Percentiles rank a stretch among this genome's conserved stretches.
Conservation (phyloP, 1,284 basidiomycete species). For the Microbotryum silenes-acaulis region DNA sequence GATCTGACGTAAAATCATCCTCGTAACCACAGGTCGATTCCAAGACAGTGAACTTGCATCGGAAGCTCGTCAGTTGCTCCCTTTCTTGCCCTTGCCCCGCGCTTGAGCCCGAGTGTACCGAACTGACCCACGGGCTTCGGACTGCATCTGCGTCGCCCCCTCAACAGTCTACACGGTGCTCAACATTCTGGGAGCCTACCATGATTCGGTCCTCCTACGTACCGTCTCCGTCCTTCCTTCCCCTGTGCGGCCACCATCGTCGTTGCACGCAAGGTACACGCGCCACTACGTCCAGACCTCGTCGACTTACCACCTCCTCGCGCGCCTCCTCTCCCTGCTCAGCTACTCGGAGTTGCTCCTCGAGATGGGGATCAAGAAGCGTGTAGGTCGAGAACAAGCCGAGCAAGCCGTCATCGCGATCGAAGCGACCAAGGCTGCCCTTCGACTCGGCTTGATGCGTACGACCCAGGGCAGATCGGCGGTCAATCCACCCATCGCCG, state of each 20-base stretch:
- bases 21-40: constrained; percentile 27
- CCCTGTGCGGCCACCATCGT: constrained; percentile 34
- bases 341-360: constrained; percentile 40
- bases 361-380: constrained; percentile 42
- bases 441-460: constrained; percentile 40
- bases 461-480: constrained; percentile 38
- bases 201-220: constrained; percentile 42
- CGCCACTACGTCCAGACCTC: constrained; percentile 38
- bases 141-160: neutral
- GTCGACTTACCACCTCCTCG: constrained; percentile 37
- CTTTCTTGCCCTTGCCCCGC: neutral
- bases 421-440: constrained; percentile 41
- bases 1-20: too few relatives aligned
- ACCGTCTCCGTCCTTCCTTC: constrained; percentile 34
- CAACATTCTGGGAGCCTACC: constrained; percentile 44
- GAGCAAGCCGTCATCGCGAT: constrained; percentile 43
- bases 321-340: constrained; percentile 38
- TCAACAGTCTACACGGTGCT: constrained; percentile 40
- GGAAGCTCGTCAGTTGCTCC: constrained; percentile 26
- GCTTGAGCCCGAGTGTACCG: too few relatives aligned
- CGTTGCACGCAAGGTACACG: constrained; percentile 43
- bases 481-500: constrained; percentile 39
- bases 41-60: constrained; percentile 36
- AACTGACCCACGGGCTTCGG: too few relatives aligned
- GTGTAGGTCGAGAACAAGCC: constrained; percentile 34